Evolutionary conservation across 2,329 filamentous ascomycete genomes (phyloP), one percentile per base, ranked within the genome.

Genomic region (Aspergillus aculeatinus): DNA sequence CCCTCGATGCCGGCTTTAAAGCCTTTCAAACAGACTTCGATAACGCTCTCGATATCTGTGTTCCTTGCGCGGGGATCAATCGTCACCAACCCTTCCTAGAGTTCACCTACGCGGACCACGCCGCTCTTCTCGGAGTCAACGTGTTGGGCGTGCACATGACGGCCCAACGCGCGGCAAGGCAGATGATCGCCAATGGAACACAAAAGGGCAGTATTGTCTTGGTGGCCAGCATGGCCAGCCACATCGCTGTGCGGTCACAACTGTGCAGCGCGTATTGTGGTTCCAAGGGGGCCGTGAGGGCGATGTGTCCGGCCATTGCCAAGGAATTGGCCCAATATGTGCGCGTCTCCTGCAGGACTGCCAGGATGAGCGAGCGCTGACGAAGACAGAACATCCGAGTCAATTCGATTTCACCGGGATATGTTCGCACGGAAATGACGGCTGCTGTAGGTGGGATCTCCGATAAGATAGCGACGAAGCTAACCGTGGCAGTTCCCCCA

Each of bases 221-320:
- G 3, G 80, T 85, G 0, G 82, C 82, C 0, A 83, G 81, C 56
- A 84, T 85, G 65, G 82, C 82, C 0, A 80, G 79, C 29, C 74
- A 82, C 57, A 81, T 83, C 63, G 82, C 82, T 0, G 79, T 83
- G 19, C 75, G 79, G 9, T 79, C 77, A 14, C 81, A 84, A 66
- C 68, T 76, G 35, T 80, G 77, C 51, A 80, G 77, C 47, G 79
- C 78, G 5, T 82, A 82, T 56, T 81, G 79, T 64, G 79, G 76
- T 2, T 79, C 76, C 0, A 83, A 82, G 64, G 80, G 80, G 0
- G 80, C 80, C 0, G 80, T 82, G 19, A 70, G 74, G 48, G 76
- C 77, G 0, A 81, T 82, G 79, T 77, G 75, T 58, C 74, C 80
- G 1, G 76, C 78, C 0, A 82, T 82, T 64, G 80, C 81, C 2